Evolutionary conservation across 2,329 filamentous ascomycete species (phyloP).

Genomic region (Lecanicillium sp.): DNA sequence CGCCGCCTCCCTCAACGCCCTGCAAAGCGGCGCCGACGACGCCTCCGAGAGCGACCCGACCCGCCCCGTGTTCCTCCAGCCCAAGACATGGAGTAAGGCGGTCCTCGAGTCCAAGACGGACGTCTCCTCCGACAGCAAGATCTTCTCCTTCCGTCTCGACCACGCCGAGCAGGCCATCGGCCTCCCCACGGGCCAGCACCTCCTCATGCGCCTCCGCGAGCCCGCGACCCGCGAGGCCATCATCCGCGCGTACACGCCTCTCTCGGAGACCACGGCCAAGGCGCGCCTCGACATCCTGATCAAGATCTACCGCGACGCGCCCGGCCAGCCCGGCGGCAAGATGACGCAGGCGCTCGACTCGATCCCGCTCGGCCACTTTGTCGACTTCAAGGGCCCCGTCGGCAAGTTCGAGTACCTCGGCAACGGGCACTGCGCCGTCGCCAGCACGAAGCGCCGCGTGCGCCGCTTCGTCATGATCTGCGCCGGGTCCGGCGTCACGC

Average conservation of each 20-base stretch:
- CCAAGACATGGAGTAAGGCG: slow-evolving; percentile 68
- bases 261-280: slow-evolving; percentile 55
- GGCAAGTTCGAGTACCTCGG: slow-evolving; percentile 80
- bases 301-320: slow-evolving; percentile 69
- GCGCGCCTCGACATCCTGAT: slow-evolving; percentile 70
- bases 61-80: slow-evolving; percentile 61
- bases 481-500: slow-evolving; percentile 86
- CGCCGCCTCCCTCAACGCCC: slow-evolving; percentile 44
- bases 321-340: slow-evolving; percentile 57
- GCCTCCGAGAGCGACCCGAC: slow-evolving; percentile 33
- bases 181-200: slow-evolving; percentile 77
- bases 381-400: slow-evolving; percentile 84
- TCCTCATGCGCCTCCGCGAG: slow-evolving; percentile 77
- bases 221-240: slow-evolving; percentile 64
- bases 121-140: slow-evolving; percentile 70
- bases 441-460: slow-evolving; percentile 49
- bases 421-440: slow-evolving; percentile 56
- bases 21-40: slow-evolving; percentile 38
- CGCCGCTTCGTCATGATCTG: slow-evolving; percentile 79
- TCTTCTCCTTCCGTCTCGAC: slow-evolving; percentile 77
- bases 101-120: slow-evolving; percentile 60
- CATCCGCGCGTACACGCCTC: slow-evolving; percentile 81
- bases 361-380: slow-evolving; percentile 62
- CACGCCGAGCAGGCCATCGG: slow-evolving; percentile 65
- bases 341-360: slow-evolving; percentile 78